A percentile compares a stretch with the other conserved stretches of the same genome.
These are phyloP conservation scores for Suillus subaureus DNA, from an alignment of 768 basidiomycete genomes.

Conservation along the genomic window DNA sequence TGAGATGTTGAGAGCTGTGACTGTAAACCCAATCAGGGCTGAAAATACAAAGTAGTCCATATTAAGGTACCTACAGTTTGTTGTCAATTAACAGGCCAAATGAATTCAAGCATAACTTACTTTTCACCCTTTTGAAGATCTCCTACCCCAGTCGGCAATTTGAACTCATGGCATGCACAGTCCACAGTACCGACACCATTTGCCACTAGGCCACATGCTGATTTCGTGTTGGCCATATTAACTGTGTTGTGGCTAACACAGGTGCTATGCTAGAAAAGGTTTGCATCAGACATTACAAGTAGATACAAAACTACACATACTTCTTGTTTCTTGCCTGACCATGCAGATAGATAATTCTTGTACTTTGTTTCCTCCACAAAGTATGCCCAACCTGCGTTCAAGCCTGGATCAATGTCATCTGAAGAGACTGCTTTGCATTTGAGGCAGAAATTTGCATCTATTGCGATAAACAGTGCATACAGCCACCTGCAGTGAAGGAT, in stretches of 20 bases:
- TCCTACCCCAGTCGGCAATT: background rate
- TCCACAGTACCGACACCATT: background rate
- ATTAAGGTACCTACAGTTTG: background rate
- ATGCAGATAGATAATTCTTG: background rate
- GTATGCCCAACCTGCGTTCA: background rate
- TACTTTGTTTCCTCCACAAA: background rate
- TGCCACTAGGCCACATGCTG: background rate
- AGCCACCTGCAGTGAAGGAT: background rate
- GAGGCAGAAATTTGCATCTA: background rate
- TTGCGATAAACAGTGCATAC: background rate
- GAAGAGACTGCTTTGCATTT: background rate
- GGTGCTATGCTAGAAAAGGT: background rate
- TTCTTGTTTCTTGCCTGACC: background rate
- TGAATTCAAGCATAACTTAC: background rate
- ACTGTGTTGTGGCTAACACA: background rate
- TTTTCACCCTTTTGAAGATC: constrained; percentile 6
- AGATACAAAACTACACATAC: background rate
- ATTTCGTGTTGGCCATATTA: background rate
- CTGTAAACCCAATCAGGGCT: background rate
- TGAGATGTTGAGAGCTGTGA: constrained; percentile 8
- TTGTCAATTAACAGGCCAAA: background rate
- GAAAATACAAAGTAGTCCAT: constrained; percentile 8
- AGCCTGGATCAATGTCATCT: background rate
- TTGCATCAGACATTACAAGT: background rate
- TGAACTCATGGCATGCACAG: background rate